Conservation (phyloP, 352 stramenopile species). For the Phytophthora litchii region DNA sequence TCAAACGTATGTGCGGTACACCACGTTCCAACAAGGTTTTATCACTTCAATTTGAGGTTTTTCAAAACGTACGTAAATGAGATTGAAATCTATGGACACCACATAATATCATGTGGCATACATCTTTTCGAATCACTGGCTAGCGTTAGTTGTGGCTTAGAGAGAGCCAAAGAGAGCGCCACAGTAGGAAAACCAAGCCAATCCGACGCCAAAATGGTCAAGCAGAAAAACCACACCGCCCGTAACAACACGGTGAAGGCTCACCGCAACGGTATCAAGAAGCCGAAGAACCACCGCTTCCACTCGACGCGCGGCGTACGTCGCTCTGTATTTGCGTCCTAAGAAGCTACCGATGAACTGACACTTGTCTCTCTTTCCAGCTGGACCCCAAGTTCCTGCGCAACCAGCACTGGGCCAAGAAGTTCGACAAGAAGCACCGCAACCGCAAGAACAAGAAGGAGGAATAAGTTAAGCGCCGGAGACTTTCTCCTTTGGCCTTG, state of each 20-base stretch:
- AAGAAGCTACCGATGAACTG: not conserved
- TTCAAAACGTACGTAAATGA: conserved; percentile 2
- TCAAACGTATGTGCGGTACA: conserved; percentile 17
- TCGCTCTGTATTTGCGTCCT: too few species aligned
- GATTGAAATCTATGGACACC: not conserved
- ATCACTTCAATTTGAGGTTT: conserved; percentile 37
- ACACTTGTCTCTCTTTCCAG: conserved; percentile 29
- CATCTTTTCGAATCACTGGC: conserved; percentile 29
- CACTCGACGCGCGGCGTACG: conserved; percentile 93
- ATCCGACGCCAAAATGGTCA: conserved; percentile 82
- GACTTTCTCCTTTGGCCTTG: conserved; percentile 20
- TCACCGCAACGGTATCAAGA: conserved; percentile 98
- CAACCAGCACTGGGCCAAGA: conserved; percentile 98
- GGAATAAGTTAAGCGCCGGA: conserved; percentile 45
- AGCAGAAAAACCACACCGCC: conserved; percentile 98
- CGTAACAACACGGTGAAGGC: conserved; percentile 98
- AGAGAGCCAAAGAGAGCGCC: conserved; percentile 9
- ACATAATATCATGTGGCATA: conserved; percentile 12
- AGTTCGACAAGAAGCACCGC: conserved; percentile 94
- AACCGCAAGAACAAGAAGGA: conserved; percentile 66
- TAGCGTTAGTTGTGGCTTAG: conserved; percentile 22
- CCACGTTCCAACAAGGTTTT: conserved; percentile 11
- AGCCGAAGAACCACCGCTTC: conserved; percentile 96
- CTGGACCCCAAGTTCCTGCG: conserved; percentile 98
- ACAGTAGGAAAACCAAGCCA: conserved; percentile 66